Conservation (phyloP, 78 protist genomes). For the Tieghemostelium lacteum region DNA sequence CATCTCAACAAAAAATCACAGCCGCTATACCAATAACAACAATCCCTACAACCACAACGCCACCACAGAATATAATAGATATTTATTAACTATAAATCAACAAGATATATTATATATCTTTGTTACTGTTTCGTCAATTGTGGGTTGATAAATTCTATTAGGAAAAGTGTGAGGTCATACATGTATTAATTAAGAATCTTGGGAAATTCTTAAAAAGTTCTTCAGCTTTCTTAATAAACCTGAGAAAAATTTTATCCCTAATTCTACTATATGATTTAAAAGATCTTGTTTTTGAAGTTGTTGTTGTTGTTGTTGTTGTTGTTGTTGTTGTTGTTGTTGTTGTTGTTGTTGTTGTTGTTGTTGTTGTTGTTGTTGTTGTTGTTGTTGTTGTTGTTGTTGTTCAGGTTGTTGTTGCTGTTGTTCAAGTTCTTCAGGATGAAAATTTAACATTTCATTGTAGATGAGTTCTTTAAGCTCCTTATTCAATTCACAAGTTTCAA, state of each 20-base stretch:
- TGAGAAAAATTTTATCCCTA: no score
- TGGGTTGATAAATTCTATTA: not conserved
- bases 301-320: not conserved
- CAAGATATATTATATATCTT: not conserved
- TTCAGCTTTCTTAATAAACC: no score
- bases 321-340: not conserved
- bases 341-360: not conserved
- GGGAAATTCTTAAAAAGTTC: not conserved
- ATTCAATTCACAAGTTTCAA: constrained; percentile 75
- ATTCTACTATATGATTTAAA: not conserved
- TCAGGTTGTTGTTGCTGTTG: not conserved
- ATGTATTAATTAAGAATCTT: no score
- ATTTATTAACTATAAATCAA: no score
- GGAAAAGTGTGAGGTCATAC: not conserved
- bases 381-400: not conserved
- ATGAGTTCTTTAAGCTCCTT: not conserved
- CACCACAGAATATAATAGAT: no score
- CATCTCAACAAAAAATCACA: no score
- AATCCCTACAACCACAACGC: no score
- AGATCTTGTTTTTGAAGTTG: not conserved
- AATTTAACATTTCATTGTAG: not conserved
- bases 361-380: no score
- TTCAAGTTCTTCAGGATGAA: not conserved
- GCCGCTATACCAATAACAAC: no score
- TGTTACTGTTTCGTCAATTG: not conserved